Base-by-base conservation (phyloP, 176 grass and related monocot species). In the Calamus simplicifolius region DNA sequence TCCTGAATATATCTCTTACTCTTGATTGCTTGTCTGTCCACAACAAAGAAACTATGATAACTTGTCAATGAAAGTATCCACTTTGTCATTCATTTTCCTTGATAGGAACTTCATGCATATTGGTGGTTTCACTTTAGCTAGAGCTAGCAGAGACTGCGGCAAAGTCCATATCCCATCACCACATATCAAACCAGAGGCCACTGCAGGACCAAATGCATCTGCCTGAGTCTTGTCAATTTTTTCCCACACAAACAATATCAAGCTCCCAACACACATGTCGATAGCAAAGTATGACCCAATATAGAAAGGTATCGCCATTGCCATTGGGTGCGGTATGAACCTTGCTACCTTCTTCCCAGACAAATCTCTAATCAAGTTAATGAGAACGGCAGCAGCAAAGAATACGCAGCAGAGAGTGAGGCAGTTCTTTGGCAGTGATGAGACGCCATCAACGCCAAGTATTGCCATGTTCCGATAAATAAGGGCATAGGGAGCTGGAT, bases 21-120 rank as follows among this genome's bases (percentile, higher is more conserved):
- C 12, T 38, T 38, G 35, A 8, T 13, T 43, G 2, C 2, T 43
- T 2, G 10, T 43, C 35, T 2, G 35, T 12, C 35, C 35, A 43
- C 8, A 2, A 43, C 0, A 10, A 51, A 19, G 43, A 28, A 25
- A 18, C 52, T 68, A 68, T 6, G 51, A 54, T 27, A 54, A 26
- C 2, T 25, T 62, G 2, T 50, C 15, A 54, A 77, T 43, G 56
- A 69, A 63, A 10, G 2, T 25, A 53, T 69, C 64, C 15, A 77
- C 74, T 48, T 61, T 62, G 50, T 4, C 38, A 19, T 63, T 70
- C 25, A 25, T 62, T 12, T 16, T 56, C 65, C 74, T 77, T 17
- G 74, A 77, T 12, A 77, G 57, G 27, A 77, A 77, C 74, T 69
- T 77, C 74, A 77, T 77, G 74, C 74, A 77, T 29, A 77, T 77